Evolutionary conservation across 148 eudicot species (phyloP).

Genomic region (Arbutus unedo): DNA sequence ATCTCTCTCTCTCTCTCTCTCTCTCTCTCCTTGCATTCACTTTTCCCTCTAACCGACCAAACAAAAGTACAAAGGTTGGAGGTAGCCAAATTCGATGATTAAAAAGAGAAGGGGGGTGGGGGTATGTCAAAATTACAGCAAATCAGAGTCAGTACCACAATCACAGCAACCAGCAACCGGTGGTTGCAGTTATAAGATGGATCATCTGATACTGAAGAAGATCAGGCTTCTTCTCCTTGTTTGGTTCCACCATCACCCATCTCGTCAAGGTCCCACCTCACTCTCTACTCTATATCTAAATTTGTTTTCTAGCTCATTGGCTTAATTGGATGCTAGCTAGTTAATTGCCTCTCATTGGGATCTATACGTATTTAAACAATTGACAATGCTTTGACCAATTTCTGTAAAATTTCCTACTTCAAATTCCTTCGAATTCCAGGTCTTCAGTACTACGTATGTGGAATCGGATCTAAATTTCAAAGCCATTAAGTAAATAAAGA

Average conservation of each 20-base stretch:
- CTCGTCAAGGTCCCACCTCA: constrained; percentile 14
- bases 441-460: not conserved
- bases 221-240: constrained; percentile 20
- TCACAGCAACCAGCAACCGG: not conserved
- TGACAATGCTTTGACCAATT: too few species aligned
- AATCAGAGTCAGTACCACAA: not conserved
- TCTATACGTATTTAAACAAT: not conserved
- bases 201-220: constrained; percentile 8
- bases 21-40: constrained; percentile 4
- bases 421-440: not conserved
- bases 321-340: not conserved
- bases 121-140: constrained; percentile 3
- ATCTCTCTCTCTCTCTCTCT: not conserved
- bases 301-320: not conserved
- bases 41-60: not conserved
- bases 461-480: not conserved
- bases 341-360: not conserved
- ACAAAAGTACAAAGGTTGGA: not conserved
- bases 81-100: not conserved
- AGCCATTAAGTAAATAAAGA: not conserved
- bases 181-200: constrained; percentile 1
- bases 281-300: not conserved
- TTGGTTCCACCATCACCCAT: constrained; percentile 17
- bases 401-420: too few species aligned
- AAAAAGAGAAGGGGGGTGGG: not conserved